A percentile compares a stretch with the other conserved stretches of the same genome.
Conservation (phyloP, 2,329 filamentous ascomycete genomes). For the Colletotrichum theobromicola region DNA sequence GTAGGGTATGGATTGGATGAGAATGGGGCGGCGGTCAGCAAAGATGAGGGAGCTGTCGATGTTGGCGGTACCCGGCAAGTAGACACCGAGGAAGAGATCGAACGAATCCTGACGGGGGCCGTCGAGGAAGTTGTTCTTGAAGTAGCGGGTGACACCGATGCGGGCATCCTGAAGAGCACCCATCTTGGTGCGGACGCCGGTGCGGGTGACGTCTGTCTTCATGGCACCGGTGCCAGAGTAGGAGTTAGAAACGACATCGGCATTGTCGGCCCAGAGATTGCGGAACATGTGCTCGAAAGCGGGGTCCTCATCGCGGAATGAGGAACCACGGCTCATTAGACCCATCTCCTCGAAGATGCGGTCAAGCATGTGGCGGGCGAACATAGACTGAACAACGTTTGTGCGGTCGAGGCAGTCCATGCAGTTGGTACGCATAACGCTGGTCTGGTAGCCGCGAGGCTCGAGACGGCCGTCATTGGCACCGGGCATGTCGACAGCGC, state of each 20-base stretch:
- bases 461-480: slow-evolving; percentile 75
- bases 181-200: slow-evolving; percentile 83
- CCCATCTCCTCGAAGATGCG: slow-evolving; percentile 88
- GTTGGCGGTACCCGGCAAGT: slow-evolving; percentile 75
- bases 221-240: slow-evolving; percentile 97
- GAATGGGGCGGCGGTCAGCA: slow-evolving; percentile 80
- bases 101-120: slow-evolving; percentile 95
- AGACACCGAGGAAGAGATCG: slow-evolving; percentile 89
- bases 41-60: slow-evolving; percentile 79
- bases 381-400: slow-evolving; percentile 97
- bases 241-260: slow-evolving; percentile 88
- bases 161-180: slow-evolving; percentile 87
- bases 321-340: slow-evolving; percentile 76
- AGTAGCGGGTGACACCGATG: slow-evolving; percentile 88
- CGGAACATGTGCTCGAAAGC: slow-evolving; percentile 92
- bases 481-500: slow-evolving; percentile 84
- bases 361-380: slow-evolving; percentile 87
- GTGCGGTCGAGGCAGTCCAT: slow-evolving; percentile 99
- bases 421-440: slow-evolving; percentile 95
- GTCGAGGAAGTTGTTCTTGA: slow-evolving; percentile 92
- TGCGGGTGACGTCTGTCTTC: slow-evolving; percentile 98
- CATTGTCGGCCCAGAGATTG: slow-evolving; percentile 98
- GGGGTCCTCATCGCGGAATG: slow-evolving; percentile 76
- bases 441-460: slow-evolving; percentile 80
- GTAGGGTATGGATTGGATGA: slow-evolving; percentile 95